These are phyloP conservation scores for Solanum hybrid DNA, from an alignment of 305 asterid genomes.

Conservation along the genomic window DNA sequence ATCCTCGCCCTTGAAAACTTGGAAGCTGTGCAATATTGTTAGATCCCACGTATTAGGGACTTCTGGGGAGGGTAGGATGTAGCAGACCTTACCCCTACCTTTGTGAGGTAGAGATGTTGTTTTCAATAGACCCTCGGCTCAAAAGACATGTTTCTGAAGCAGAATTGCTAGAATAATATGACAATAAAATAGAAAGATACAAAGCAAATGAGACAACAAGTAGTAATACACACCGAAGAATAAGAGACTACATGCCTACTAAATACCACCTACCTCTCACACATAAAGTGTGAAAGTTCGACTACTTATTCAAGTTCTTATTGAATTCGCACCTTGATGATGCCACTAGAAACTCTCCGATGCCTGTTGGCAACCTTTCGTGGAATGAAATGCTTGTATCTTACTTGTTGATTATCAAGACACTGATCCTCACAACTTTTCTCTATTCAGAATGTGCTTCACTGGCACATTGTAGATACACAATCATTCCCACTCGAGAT, in stretches of 20 bases:
- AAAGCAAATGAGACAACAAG: background rate
- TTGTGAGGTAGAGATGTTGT: background rate
- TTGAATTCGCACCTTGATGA: background rate
- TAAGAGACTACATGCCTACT: background rate
- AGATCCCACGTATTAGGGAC: background rate
- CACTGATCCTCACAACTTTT: background rate
- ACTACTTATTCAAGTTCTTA: background rate
- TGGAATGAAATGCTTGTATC: background rate
- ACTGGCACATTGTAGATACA: constrained; percentile 94
- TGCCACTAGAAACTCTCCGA: background rate
- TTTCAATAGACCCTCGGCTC: background rate
- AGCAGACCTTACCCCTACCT: background rate
- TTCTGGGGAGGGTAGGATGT: background rate
- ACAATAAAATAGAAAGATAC: background rate
- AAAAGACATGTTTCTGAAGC: background rate
- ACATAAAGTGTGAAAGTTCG: background rate
- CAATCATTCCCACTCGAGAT: constrained; percentile 93
- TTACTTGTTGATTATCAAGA: background rate
- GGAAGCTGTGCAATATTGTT: background rate
- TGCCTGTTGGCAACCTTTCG: background rate
- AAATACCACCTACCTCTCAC: background rate
- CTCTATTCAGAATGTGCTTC: constrained; percentile 71
- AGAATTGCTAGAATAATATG: background rate
- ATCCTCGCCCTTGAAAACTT: background rate
- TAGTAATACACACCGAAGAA: background rate